phyloP scores from a whole-genome alignment of 176 grass and related monocot genomes.

The Tillandsia fasciculata region DNA sequence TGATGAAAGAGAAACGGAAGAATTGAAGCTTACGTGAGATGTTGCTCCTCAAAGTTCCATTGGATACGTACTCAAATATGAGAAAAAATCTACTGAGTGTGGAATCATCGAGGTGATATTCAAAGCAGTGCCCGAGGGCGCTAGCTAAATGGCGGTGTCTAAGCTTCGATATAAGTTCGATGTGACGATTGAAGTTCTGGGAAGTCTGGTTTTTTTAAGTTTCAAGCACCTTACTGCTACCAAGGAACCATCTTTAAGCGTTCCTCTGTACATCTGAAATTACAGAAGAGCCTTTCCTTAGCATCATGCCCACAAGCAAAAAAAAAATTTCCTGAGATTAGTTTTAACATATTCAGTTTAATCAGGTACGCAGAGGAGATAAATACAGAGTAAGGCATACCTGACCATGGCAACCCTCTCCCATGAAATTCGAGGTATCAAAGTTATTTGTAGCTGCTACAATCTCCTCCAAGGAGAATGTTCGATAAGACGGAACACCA shows the following conservation, averaged over 20 bases:
- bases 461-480: conserved; percentile 79
- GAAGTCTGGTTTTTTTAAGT: conserved; percentile 54
- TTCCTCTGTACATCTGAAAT: conserved; percentile 69
- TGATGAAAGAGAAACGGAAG: background rate
- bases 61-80: conserved; percentile 67
- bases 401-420: conserved; percentile 77
- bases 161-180: conserved; percentile 76
- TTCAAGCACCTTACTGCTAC: conserved; percentile 84
- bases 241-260: conserved; percentile 51
- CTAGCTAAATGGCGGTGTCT: conserved; percentile 80
- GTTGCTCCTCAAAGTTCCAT: conserved; percentile 71
- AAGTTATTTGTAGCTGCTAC: conserved; percentile 86
- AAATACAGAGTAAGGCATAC: conserved; percentile 10
- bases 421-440: conserved; percentile 68
- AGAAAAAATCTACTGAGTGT: conserved; percentile 66
- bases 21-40: conserved; percentile 53
- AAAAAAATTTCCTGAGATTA: background rate
- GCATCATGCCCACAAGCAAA: background rate
- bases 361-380: background rate
- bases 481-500: conserved; percentile 67
- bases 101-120: conserved; percentile 71
- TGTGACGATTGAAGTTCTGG: conserved; percentile 66
- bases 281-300: conserved; percentile 3
- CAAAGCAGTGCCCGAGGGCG: conserved; percentile 77
- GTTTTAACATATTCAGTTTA: too few relatives aligned